These are phyloP conservation scores for Candida morakotiae DNA, from an alignment of 805 yeast species.

Conservation along the genomic window DNA sequence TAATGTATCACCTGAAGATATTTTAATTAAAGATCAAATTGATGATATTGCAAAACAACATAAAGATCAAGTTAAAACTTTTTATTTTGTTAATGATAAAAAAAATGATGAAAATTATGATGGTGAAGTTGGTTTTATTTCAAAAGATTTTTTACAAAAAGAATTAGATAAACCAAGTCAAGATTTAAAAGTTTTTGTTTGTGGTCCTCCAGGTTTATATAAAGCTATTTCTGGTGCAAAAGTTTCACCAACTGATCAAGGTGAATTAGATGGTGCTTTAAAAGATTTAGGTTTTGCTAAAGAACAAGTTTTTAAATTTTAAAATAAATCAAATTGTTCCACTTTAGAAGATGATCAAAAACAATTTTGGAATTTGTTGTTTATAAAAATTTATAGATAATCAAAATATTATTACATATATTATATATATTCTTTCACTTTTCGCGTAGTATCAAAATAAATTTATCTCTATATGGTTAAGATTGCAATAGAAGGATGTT, in stretches of 20 bases:
- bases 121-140: conserved; percentile 71
- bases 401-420: too few species aligned
- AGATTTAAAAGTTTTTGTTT: conserved; percentile 69
- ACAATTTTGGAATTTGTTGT: too few species aligned
- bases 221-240: conserved; percentile 83
- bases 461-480: conserved; percentile 10
- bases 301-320: conserved; percentile 87
- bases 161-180: conserved; percentile 58
- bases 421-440: too few species aligned
- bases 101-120: conserved; percentile 37
- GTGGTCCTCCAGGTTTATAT: conserved; percentile 95
- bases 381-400: too few species aligned
- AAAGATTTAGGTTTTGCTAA: conserved; percentile 84
- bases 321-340: too few species aligned
- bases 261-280: conserved; percentile 85
- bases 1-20: conserved; percentile 70
- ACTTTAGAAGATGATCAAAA: too few species aligned
- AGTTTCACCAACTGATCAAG: conserved; percentile 86
- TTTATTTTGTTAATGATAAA: conserved; percentile 77
- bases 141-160: conserved; percentile 64
- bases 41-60: conserved; percentile 61
- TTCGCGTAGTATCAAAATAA: too few species aligned
- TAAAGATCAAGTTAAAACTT: conserved; percentile 75
- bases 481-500: conserved; percentile 83
- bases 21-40: conserved; percentile 72